Conservation (phyloP, 305 asterid species). For the Rubia tinctorum region DNA sequence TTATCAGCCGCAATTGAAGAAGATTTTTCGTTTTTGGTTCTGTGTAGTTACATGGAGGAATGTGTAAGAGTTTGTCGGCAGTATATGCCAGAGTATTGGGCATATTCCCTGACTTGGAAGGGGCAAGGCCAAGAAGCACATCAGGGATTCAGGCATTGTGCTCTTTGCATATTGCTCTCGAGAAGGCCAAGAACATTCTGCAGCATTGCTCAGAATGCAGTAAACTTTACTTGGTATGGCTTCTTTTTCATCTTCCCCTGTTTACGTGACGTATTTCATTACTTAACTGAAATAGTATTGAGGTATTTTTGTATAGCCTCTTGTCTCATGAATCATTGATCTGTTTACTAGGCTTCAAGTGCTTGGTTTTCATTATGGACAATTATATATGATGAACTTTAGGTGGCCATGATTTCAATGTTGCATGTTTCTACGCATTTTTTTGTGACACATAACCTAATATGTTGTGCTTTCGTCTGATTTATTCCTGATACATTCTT, state of each 20-base stretch:
- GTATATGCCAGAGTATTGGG: constrained; percentile 73
- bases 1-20: constrained; percentile 18
- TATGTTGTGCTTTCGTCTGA: not conserved
- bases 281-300: not conserved
- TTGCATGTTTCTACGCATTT: not conserved
- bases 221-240: constrained; percentile 91
- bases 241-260: constrained; percentile 7
- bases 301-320: not conserved
- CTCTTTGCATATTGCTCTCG: constrained; percentile 97
- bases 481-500: constrained; percentile 12
- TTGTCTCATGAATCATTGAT: not conserved
- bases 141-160: constrained; percentile 99
- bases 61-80: constrained; percentile 82
- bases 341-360: not conserved
- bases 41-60: constrained; percentile 89
- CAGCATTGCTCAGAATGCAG: constrained; percentile 97
- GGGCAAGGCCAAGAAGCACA: constrained; percentile 94
- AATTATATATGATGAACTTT: too few relatives aligned
- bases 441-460: not conserved
- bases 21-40: constrained; percentile 17
- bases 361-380: too few relatives aligned
- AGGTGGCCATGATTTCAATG: not conserved
- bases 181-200: constrained; percentile 90
- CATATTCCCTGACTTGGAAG: constrained; percentile 96
- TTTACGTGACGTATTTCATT: constrained; percentile 3